Base-by-base conservation (phyloP, 2,329 filamentous ascomycete genomes). In the Colletotrichum tofieldiae region DNA sequence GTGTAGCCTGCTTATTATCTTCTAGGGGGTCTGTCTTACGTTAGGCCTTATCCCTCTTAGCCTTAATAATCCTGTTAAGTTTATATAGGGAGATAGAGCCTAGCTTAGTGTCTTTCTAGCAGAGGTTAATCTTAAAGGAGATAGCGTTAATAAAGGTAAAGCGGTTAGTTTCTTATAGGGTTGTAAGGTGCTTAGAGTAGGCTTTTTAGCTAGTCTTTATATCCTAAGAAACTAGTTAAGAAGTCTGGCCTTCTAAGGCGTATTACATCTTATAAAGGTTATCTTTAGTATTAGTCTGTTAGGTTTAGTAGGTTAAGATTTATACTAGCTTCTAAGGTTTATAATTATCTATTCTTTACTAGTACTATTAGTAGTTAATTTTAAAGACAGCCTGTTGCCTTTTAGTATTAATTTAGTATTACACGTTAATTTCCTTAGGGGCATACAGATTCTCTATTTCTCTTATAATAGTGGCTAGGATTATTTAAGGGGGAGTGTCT, bases 151-250 rank as follows among this genome's bases (percentile, higher is more conserved):
- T 47, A 47, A 47, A 47, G 11, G 39, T 3, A 41, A 41, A 41
- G 11, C 12, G 12, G 39, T 41, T 41, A 12, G 12, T 12, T 41
- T 41, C 3, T n/a, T 47, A 47, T 5, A 47, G 2, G 23, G 23
- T 26, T 26, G 23, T 26, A 26, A 26, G 23, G 2, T 26, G 23
- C 23, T 26, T 26, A 29, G 14, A 29, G 1, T 3, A 14, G 3
- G 39, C 11, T 41, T 41, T 12, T 3, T 41, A 41, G 39, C 1
- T 9, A 14, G 39, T 12, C 3, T 11, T 41, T 12, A 6, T 12
- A 3, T 1, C 11, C 1, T 11, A 35, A 8, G 35, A 1, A 8
- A 6, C 35, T 12, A 11, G 11, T 3, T 12, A 41, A 1, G 1
- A 26, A 32, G 1, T 3, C 2, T 32, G 32, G 23, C 1, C 5